Conservation (phyloP, 345 rosid species). For the Jatropha curcas region DNA sequence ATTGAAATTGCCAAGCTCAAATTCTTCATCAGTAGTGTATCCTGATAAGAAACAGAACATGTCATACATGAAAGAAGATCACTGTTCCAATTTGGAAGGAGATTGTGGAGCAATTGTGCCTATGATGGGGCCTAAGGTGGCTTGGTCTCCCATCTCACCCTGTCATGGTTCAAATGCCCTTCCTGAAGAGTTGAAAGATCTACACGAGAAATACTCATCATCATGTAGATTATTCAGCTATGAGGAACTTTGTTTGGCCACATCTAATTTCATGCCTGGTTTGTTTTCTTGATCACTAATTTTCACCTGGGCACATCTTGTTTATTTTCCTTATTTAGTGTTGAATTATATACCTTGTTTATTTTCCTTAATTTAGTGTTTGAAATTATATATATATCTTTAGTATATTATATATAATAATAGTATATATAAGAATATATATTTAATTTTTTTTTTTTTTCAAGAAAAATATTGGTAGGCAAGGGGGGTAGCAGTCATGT, state of each 20-base stretch:
- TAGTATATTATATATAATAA: too few relatives aligned
- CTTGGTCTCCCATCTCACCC: conserved; percentile 46
- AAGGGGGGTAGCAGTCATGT: conserved; percentile 94
- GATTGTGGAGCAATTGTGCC: conserved; percentile 58
- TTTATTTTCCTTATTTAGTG: conserved; percentile 6
- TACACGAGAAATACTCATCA: conserved; percentile 70
- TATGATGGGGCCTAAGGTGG: conserved; percentile 32
- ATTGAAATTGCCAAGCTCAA: conserved; percentile 47
- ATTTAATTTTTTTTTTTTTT: too few relatives aligned
- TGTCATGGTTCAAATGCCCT: conserved; percentile 33
- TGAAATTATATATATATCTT: too few relatives aligned
- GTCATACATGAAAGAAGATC: conserved; percentile 36
- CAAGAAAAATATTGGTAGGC: conserved; percentile 87
- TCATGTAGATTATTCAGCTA: conserved; percentile 79
- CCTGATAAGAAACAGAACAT: conserved; percentile 59
- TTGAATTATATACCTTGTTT: conserved; percentile 7
- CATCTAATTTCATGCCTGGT: conserved; percentile 73
- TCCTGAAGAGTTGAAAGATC: conserved; percentile 62
- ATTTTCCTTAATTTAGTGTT: too few relatives aligned
- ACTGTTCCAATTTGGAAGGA: conserved; percentile 44
- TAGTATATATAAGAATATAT: too few relatives aligned
- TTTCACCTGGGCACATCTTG: not conserved
- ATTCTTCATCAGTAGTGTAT: conserved; percentile 57
- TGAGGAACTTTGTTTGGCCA: conserved; percentile 69
- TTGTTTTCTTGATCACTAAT: conserved; percentile 18